Evolutionary conservation across 441 rosid genomes (phyloP).

Genomic region (Bocquillonia castaneifolia): DNA sequence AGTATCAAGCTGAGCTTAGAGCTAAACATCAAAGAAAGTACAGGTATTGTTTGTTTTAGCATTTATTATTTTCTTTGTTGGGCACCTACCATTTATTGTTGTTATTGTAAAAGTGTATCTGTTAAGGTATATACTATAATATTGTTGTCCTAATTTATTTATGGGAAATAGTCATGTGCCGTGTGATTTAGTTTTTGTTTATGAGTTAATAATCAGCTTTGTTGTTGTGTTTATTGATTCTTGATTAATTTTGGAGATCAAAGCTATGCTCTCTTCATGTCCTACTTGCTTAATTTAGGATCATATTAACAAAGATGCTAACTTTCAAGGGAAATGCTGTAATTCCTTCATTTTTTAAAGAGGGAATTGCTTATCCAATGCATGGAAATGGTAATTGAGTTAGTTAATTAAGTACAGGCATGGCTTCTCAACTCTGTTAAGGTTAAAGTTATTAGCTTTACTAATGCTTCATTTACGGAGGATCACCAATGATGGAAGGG

Average conservation of each 20-base stretch:
- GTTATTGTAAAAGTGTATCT: too few relatives aligned
- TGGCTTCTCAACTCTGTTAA: background rate
- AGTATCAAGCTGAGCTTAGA: conserved; percentile 79
- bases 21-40: conserved; percentile 61
- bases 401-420: background rate
- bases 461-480: background rate
- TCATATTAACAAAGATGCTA: background rate
- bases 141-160: too few relatives aligned
- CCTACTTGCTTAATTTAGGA: background rate
- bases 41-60: conserved; percentile 37
- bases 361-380: background rate
- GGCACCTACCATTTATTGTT: background rate
- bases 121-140: too few relatives aligned
- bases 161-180: too few relatives aligned
- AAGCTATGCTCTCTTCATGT: background rate
- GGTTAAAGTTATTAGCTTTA: background rate
- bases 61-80: background rate
- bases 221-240: background rate
- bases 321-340: background rate
- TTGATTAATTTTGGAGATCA: background rate
- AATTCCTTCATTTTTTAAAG: background rate
- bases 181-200: too few relatives aligned
- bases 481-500: background rate
- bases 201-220: background rate
- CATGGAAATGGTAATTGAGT: background rate